Evolutionary conservation across 2,329 filamentous ascomycete genomes (phyloP).

Genomic region (Clonostachys byssicola): DNA sequence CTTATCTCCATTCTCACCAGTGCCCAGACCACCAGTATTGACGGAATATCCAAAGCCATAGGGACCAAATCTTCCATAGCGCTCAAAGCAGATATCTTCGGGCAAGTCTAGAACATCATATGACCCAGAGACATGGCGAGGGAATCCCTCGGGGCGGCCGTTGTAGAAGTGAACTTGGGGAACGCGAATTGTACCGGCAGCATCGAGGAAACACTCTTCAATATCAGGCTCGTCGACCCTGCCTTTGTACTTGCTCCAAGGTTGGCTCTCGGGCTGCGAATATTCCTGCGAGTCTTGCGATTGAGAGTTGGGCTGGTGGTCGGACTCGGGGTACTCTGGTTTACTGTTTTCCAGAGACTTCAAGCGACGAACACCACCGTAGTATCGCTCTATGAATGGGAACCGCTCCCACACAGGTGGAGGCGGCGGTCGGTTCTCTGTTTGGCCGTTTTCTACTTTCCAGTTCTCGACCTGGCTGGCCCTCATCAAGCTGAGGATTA

Average conservation of each 20-base stretch:
- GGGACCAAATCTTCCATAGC: conserved; percentile 81
- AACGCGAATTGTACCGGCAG: conserved; percentile 56
- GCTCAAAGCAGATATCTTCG: conserved; percentile 88
- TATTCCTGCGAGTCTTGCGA: not conserved
- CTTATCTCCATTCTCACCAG: conserved; percentile 79
- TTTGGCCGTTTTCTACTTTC: conserved; percentile 49
- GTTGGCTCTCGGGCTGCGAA: conserved; percentile 15
- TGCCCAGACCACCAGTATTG: conserved; percentile 74
- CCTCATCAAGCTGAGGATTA: conserved; percentile 71
- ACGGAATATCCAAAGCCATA: conserved; percentile 87
- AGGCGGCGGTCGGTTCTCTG: conserved; percentile 42
- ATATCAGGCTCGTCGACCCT: conserved; percentile 36
- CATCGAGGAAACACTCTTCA: conserved; percentile 76
- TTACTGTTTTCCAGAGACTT: conserved; percentile 61
- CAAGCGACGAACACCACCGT: conserved; percentile 77
- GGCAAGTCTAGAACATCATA: conserved; percentile 75
- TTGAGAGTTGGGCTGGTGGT: conserved; percentile 2
- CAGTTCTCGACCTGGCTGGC: conserved; percentile 69
- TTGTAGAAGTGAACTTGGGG: conserved; percentile 71
- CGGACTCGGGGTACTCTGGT: conserved; percentile 75
- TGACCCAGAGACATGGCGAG: conserved; percentile 80
- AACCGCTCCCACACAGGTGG: conserved; percentile 81
- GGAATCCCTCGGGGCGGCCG: conserved; percentile 80
- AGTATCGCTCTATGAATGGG: conserved; percentile 81
- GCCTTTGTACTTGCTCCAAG: conserved; percentile 24